phyloP scores from a whole-genome alignment of 768 basidiomycete species.

The Agaricus sinodeliciosus region DNA sequence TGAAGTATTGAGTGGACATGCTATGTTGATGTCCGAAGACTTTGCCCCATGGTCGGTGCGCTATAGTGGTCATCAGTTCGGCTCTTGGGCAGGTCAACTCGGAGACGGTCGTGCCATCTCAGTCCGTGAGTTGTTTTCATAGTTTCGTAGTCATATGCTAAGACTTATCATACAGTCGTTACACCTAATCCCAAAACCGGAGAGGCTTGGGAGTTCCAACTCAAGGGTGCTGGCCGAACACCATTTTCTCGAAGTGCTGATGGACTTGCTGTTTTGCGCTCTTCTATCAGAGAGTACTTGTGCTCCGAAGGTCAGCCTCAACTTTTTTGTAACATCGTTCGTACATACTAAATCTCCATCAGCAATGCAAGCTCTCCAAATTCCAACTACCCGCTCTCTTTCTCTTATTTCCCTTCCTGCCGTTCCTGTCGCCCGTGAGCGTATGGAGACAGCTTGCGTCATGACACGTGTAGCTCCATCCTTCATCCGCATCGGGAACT shows the following conservation, averaged over 20 bases:
- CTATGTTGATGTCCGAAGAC: slow-evolving; percentile 51
- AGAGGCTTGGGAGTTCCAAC: slow-evolving; percentile 74
- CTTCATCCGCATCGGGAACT: slow-evolving; percentile 88
- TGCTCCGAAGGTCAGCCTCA: slow-evolving; percentile 72
- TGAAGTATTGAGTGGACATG: slow-evolving; percentile 76
- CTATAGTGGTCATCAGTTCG: slow-evolving; percentile 91
- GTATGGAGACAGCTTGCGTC: slow-evolving; percentile 62
- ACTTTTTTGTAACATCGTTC: neutral
- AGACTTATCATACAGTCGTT: slow-evolving; percentile 43
- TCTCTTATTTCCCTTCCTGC: slow-evolving; percentile 69
- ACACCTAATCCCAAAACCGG: slow-evolving; percentile 65
- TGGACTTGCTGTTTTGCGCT: slow-evolving; percentile 91
- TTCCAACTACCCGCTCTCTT: slow-evolving; percentile 87
- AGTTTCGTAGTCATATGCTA: neutral
- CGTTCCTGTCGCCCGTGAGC: slow-evolving; percentile 73
- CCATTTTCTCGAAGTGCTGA: slow-evolving; percentile 92
- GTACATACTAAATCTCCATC: neutral
- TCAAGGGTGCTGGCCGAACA: slow-evolving; percentile 92
- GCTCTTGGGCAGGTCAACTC: slow-evolving; percentile 87
- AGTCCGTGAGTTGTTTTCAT: slow-evolving; percentile 35
- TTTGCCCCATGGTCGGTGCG: slow-evolving; percentile 85
- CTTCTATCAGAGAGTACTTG: slow-evolving; percentile 90
- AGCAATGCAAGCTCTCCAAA: slow-evolving; percentile 64
- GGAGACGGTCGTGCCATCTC: slow-evolving; percentile 96
- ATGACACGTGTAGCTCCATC: slow-evolving; percentile 81